Evolutionary conservation across 441 rosid genomes (phyloP), one percentile per base, ranked within the genome.

Genomic region (Populus hybrid): DNA sequence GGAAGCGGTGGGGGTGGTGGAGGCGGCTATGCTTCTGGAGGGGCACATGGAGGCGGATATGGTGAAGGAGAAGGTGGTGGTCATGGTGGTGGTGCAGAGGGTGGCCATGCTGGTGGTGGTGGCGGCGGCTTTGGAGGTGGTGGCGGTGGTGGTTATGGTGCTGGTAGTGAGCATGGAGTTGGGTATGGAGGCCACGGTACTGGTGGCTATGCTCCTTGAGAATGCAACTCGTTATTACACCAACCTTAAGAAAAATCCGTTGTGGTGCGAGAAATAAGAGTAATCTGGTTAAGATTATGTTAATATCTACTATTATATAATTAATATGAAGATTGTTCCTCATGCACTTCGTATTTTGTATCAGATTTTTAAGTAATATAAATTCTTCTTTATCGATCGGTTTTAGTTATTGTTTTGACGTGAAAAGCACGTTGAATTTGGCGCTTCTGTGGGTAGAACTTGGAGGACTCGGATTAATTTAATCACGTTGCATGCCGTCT

Each of bases 201-300:
- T 40, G 75, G 76, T 7, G 75, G 71, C 38, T 71, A 75, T 70
- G 76, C 69, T 16, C 84, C 79, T 18, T 76, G 61, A 81, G 21
- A 75, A 14, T 14, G 57, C 19, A 46, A 14, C 57, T 14, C 57
- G 19, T 46, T 4, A 46, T 14, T 14, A 46, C 57, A 46, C 57
- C 57, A 14, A 46, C 57, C 6, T 46, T 46, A 14, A 14, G 50
- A 40, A 46, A 14, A 46, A 46, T 46, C 57, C 57, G 6, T 14
- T 14, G 57, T 46, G 57, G 57, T 5, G 57, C 19, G 19, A 46
- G 19, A 14, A 46, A 46, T 46, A 46, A 46, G 57, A 46, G 18
- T 46, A 46, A 46, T 46, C 19, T 46, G 57, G 57, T 46, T 46
- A 46, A 46, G 57, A 14, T 14, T 46, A 46, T 46, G 57, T 46